Conservation (phyloP, 805 yeast genomes). For the Candida pini region DNA sequence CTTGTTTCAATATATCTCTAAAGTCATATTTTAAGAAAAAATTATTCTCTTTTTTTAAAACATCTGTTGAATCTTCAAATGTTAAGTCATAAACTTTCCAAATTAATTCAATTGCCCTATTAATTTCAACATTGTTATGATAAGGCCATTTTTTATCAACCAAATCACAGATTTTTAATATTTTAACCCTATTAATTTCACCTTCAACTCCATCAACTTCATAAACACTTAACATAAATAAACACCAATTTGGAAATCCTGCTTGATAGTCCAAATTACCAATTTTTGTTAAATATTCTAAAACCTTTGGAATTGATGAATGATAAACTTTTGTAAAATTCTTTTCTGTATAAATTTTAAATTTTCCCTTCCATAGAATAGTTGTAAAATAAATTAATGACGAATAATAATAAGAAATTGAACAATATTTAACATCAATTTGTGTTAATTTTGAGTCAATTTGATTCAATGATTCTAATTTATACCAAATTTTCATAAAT, state of each 20-base stretch:
- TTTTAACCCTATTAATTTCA: constrained; percentile 7
- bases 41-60: background rate
- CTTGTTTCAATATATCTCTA: constrained; percentile 1
- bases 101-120: constrained; percentile 17
- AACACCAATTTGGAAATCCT: constrained; percentile 25
- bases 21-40: background rate
- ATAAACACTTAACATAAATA: constrained; percentile 16
- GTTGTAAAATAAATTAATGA: constrained; percentile 9
- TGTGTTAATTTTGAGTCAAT: background rate
- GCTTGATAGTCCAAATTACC: constrained; percentile 1
- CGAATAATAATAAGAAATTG: constrained; percentile 12
- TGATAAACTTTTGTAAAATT: constrained; percentile 2
- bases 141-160: constrained; percentile 21
- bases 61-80: background rate
- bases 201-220: constrained; percentile 8
- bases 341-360: constrained; percentile 3
- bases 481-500: constrained; percentile 4
- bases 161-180: constrained; percentile 12
- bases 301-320: constrained; percentile 2
- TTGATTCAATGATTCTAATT: constrained; percentile 4
- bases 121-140: constrained; percentile 13
- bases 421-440: constrained; percentile 8
- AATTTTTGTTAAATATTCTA: constrained; percentile 3
- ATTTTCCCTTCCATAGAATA: constrained; percentile 2
- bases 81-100: constrained; percentile 23